Evolutionary conservation across 1,139 yeast species (phyloP), one percentile per base, ranked within the genome.

Genomic region (Yamadazyma conglobata): DNA sequence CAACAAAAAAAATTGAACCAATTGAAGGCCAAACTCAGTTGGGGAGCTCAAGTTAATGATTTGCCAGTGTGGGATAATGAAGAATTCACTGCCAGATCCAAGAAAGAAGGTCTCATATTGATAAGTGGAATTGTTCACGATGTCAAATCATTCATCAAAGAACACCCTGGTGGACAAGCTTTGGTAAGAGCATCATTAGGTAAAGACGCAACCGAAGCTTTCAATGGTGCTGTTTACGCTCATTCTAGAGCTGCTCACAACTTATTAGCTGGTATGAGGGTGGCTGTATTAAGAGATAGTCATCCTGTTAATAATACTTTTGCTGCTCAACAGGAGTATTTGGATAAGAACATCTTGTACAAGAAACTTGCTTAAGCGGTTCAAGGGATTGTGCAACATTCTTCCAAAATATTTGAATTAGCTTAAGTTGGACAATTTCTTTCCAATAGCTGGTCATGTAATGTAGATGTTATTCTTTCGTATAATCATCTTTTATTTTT

Each of bases 171-270:
- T 73, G 99, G 99, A 47, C 82, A 79, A 57, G 87, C 95, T 31
- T 73, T 91, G 47, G 70, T 91, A 44, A 72, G 77, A 54, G 84
- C 95, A 23, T 88, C 96, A 7, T 68, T 83, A 44, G 97, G 97
- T 53, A 89, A 87, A 64, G 98, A 91, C 60, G 96, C 96, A 30
- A 88, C 97, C 23, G 85, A 86, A 51, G 97, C 95, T 3, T 91
- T 91, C 73, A 88, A 88, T 58, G 98, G 98, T 52, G 97, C 96
- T 52, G 98, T 91, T 25, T 91, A 91, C 60, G 81, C 86, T 32
- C 98, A 91, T 64, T 86, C 96, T 27, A 91, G 89, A 53, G 98
- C 98, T 42, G 98, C 96, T 27, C 97, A 91, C 65, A 91, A 91
- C 64, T 67, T 91, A 60, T 77, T 91, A 55, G 94, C 96, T 19